These are phyloP conservation scores for Podospora pseudopauciseta DNA, from an alignment of 495 filamentous ascomycete genomes.

Conservation along the genomic window DNA sequence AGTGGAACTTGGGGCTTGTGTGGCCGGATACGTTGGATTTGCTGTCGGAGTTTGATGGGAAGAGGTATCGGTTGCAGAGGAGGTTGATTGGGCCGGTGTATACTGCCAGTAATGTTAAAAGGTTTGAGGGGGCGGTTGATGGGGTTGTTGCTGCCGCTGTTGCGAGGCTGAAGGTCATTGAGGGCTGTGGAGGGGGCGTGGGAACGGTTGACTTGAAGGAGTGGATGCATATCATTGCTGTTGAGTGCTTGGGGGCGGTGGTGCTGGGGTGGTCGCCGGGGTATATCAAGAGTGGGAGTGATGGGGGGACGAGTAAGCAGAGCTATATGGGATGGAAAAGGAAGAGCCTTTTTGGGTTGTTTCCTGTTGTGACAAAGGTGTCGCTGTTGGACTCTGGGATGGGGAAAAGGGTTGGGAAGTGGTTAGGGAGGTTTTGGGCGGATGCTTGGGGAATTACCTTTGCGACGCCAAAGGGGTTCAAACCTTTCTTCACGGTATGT, in stretches of 20 bases:
- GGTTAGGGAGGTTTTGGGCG: constrained; percentile 20
- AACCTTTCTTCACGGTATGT: constrained; percentile 36
- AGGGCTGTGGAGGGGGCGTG: constrained; percentile 22
- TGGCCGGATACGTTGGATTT: constrained; percentile 37
- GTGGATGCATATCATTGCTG: constrained; percentile 44
- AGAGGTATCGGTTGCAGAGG: constrained; percentile 40
- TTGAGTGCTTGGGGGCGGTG: constrained; percentile 40
- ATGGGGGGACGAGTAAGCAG: constrained; percentile 36
- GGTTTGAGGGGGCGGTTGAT: constrained; percentile 36
- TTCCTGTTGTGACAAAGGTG: constrained; percentile 24
- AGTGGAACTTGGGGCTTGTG: constrained; percentile 16
- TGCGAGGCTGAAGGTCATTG: constrained; percentile 20
- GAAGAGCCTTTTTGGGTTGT: constrained; percentile 38
- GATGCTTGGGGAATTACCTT: constrained; percentile 33
- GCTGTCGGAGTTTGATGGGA: constrained; percentile 35
- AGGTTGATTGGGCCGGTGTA: constrained; percentile 40
- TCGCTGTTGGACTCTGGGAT: constrained; percentile 18
- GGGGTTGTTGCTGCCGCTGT: constrained; percentile 29
- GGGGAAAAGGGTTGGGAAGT: not conserved
- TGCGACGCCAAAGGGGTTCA: constrained; percentile 29
- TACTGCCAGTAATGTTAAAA: constrained; percentile 32
- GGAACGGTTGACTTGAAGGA: constrained; percentile 33
- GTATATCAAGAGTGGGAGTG: constrained; percentile 31
- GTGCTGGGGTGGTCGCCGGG: constrained; percentile 42
- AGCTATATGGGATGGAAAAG: constrained; percentile 37